A percentile compares a stretch with the other conserved stretches of the same genome.
These are phyloP conservation scores for Dittrichia graveolens DNA, from an alignment of 129 eudicot species.

Conservation along the genomic window DNA sequence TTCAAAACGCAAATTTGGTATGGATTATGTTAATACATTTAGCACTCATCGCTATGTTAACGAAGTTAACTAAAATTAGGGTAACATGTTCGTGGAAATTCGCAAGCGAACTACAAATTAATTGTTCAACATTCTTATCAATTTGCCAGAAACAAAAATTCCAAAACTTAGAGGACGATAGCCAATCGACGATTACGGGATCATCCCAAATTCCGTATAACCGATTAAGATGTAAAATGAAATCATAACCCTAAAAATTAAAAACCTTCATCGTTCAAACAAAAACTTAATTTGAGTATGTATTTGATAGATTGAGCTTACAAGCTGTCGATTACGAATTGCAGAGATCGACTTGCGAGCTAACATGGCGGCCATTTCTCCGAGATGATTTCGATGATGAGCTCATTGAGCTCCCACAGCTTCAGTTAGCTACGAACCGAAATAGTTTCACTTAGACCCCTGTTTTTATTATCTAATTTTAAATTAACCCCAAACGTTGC, in stretches of 20 bases:
- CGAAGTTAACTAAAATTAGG: slow-evolving; percentile 16
- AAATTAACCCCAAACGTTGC: neutral
- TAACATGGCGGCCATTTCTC: slow-evolving; percentile 67
- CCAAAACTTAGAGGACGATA: neutral
- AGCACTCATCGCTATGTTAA: neutral
- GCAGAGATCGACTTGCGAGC: slow-evolving; percentile 75
- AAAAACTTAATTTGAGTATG: neutral
- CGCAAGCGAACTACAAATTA: slow-evolving; percentile 1
- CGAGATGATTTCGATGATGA: slow-evolving; percentile 25
- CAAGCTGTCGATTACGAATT: slow-evolving; percentile 69
- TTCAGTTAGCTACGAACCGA: slow-evolving; percentile 23
- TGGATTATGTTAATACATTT: neutral
- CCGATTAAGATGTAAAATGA: slow-evolving; percentile 9
- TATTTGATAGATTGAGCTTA: slow-evolving; percentile 30
- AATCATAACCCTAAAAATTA: slow-evolving; percentile 25
- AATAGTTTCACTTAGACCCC: slow-evolving; percentile 9
- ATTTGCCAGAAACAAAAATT: neutral
- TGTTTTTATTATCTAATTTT: neutral
- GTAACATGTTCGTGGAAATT: slow-evolving; percentile 13
- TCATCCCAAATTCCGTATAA: slow-evolving; percentile 4
- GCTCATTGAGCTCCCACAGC: slow-evolving; percentile 5
- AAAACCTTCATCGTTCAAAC: slow-evolving; percentile 1
- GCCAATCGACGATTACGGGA: neutral
- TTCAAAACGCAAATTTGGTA: neutral
- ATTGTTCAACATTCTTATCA: slow-evolving; percentile 4